Percentiles rank a stretch among this genome's conserved stretches.
phyloP scores from a whole-genome alignment of 805 yeast genomes.

The Ogataea henricii region DNA sequence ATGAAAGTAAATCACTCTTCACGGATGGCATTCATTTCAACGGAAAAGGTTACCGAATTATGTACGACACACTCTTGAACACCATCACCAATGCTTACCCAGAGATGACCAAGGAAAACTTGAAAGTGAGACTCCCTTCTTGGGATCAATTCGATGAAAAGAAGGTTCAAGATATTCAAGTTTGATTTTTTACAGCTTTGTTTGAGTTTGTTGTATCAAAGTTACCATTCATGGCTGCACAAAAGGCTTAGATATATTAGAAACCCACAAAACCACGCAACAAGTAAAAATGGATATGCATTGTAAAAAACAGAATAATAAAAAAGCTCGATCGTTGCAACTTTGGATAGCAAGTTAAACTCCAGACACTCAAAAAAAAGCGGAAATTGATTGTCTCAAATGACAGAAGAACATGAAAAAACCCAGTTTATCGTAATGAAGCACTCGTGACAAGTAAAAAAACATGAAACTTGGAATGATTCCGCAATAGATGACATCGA shows the following conservation, averaged over 20 bases:
- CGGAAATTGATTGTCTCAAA: not conserved
- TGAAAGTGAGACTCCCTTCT: slow-evolving; percentile 25
- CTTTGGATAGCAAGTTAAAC: slow-evolving; percentile 3
- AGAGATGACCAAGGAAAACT: slow-evolving; percentile 26
- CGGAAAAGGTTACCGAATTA: slow-evolving; percentile 40
- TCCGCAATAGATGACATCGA: not conserved
- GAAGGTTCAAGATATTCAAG: slow-evolving; percentile 15
- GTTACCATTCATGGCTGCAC: not conserved
- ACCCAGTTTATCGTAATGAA: slow-evolving; percentile 2
- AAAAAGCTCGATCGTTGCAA: slow-evolving; percentile 1
- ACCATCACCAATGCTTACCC: slow-evolving; percentile 38
- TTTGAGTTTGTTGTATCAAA: too few species aligned
- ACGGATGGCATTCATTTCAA: slow-evolving; percentile 50
- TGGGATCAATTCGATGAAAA: slow-evolving; percentile 21
- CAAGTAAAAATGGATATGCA: not conserved
- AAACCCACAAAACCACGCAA: not conserved
- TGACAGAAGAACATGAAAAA: not conserved
- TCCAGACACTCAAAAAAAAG: not conserved
- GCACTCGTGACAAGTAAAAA: not conserved
- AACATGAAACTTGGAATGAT: not conserved
- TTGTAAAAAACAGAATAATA: not conserved
- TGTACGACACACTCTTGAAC: slow-evolving; percentile 37
- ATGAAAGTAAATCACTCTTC: slow-evolving; percentile 28
- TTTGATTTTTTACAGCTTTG: not conserved
- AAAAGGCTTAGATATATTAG: not conserved